These are phyloP conservation scores for Ogataea salicorniae DNA, from an alignment of 805 yeast species.

Conservation along the genomic window DNA sequence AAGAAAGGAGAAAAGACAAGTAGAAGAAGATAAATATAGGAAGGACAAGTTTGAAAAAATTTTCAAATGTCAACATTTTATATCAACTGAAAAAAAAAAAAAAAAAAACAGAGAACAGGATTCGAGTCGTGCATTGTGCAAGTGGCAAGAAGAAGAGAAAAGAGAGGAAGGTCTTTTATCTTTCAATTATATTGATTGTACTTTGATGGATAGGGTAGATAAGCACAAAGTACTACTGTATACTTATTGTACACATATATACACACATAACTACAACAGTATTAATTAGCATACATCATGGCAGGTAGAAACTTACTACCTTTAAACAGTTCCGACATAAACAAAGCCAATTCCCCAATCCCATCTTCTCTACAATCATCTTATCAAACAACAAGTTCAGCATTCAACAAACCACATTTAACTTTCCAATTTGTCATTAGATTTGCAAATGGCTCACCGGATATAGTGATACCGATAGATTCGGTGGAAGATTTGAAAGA, in stretches of 20 bases:
- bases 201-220: no score
- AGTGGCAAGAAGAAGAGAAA: no score
- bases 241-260: no score
- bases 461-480: conserved; percentile 34
- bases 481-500: conserved; percentile 21
- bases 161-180: no score
- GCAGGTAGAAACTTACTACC: conserved; percentile 12
- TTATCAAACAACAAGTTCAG: neutral
- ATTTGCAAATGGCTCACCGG: conserved; percentile 42
- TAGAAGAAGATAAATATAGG: neutral
- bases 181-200: no score
- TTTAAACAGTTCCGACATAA: conserved; percentile 10
- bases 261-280: no score
- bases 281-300: no score
- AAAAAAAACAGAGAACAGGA: no score
- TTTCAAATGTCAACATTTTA: no score
- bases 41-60: conserved; percentile 2
- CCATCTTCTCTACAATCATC: neutral
- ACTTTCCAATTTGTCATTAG: conserved; percentile 32
- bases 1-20: conserved; percentile 23
- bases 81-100: no score
- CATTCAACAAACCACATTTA: neutral
- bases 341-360: neutral
- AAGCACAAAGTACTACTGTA: no score
- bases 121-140: no score